Conservation (phyloP, 1,284 basidiomycete species). For the Hemileia vastatrix region DNA sequence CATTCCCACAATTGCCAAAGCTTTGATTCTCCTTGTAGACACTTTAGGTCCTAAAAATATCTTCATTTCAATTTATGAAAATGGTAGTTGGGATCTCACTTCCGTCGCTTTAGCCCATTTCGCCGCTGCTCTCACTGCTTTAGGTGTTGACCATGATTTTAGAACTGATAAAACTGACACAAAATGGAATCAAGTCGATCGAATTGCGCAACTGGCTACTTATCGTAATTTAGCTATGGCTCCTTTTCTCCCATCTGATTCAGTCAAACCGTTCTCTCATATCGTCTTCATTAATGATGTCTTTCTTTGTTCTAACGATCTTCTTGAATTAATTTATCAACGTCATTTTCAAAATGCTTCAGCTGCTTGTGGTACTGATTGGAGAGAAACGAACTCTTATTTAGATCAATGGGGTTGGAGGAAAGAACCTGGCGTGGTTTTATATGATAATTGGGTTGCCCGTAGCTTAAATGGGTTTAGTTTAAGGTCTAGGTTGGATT, state of each 20-base stretch:
- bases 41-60: background rate
- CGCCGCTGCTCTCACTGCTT: background rate
- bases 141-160: slow-evolving; percentile 1
- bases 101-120: slow-evolving; percentile 1
- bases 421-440: background rate
- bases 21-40: background rate
- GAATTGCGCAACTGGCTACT: background rate
- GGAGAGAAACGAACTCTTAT: background rate
- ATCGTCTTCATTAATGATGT: slow-evolving; percentile 9
- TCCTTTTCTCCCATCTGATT: background rate
- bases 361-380: slow-evolving; percentile 3
- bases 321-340: slow-evolving; percentile 3
- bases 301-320: slow-evolving; percentile 3
- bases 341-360: slow-evolving; percentile 1
- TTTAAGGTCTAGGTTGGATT: background rate
- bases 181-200: slow-evolving; percentile 2
- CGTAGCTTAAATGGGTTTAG: background rate
- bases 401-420: background rate
- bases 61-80: slow-evolving; percentile 9
- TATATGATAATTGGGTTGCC: slow-evolving; percentile 5
- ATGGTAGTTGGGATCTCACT: slow-evolving; percentile 7
- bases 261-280: background rate
- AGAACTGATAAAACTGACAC: background rate
- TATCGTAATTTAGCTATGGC: slow-evolving; percentile 2
- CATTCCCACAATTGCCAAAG: background rate